phyloP scores from a whole-genome alignment of 108 stramenopile species.

The Skeletonema marinoi region DNA sequence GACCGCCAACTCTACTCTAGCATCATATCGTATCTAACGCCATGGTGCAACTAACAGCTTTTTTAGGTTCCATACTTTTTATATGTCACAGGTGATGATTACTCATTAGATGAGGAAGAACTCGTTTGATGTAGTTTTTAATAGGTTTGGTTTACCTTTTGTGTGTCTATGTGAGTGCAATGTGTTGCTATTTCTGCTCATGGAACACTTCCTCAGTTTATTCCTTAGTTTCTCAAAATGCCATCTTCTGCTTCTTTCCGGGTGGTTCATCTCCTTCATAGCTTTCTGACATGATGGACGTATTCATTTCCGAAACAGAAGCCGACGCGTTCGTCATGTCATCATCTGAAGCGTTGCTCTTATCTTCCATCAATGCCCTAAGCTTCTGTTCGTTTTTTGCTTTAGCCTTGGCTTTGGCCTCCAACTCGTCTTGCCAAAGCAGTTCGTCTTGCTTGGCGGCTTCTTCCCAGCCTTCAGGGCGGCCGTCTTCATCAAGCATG shows the following conservation, averaged over 20 bases:
- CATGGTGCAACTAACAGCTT: too few relatives aligned
- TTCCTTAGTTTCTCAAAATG: background rate
- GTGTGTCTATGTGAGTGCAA: too few relatives aligned
- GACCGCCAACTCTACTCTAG: too few relatives aligned
- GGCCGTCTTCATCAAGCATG: conserved; percentile 62
- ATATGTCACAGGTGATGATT: too few relatives aligned
- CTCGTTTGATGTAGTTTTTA: too few relatives aligned
- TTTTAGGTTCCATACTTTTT: too few relatives aligned
- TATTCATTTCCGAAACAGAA: conserved; percentile 17
- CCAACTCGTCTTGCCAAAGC: conserved; percentile 40
- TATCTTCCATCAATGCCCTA: conserved; percentile 31
- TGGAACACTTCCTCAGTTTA: too few relatives aligned
- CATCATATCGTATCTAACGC: too few relatives aligned
- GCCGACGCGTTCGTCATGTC: conserved; percentile 10
- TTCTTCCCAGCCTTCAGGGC: conserved; percentile 81
- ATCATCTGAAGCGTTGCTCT: conserved; percentile 13
- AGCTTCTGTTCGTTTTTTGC: conserved; percentile 40
- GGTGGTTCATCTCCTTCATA: conserved; percentile 7
- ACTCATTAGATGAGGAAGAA: too few relatives aligned
- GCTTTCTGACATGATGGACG: conserved; percentile 7
- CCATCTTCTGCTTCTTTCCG: background rate
- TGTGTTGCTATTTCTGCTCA: too few relatives aligned
- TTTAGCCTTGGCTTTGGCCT: conserved; percentile 36
- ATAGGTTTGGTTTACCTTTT: too few relatives aligned
- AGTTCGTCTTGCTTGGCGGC: conserved; percentile 72